Base-by-base conservation (phyloP, 202 grass and related monocot genomes). In the Carex arenaria region DNA sequence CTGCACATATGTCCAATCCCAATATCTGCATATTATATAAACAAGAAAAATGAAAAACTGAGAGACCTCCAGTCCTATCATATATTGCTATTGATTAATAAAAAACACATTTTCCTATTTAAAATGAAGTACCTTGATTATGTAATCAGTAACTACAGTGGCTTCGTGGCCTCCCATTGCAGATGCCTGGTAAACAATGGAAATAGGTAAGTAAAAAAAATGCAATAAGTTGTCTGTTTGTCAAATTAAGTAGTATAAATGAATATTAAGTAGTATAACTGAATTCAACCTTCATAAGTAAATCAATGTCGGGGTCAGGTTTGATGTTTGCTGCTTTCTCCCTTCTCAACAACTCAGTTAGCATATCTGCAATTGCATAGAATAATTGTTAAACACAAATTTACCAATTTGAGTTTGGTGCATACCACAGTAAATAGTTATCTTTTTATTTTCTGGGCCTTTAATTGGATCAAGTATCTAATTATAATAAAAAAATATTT, bases 71-170 rank as follows among this genome's bases (percentile, higher is more conserved):
- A 13, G 19, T 38, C 34, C 34, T 38, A 38, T 38, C 34, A 38
- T 38, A 38, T 38, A 38, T 34, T 61, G 30, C 6, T 38, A 56
- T 61, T 45, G 18, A 13, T 84, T 75, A 9, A 49, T 7, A 52
- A 30, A 22, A 49, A 19, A 32, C 4, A 38, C 0, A 9, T 62
- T n/a, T n/a, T n/a, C n/a, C n/a, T n/a, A n/a, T n/a, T n/a, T n/a
- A n/a, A n/a, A n/a, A n/a, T n/a, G n/a, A 66, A 54, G 36, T 71
- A 92, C 90, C 87, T 92, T 92, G 17, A 92, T 83, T 73, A 92
- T 84, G 43, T 92, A 89, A 54, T 92, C 90, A 32, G 90, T 92
- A 56, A 87, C 82, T 45, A 92, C 78, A 82, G 64, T 79, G n/a
- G 89, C 18, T 72, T 90, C 85, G 53, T 89, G 56, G 42, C 89